Conservation (phyloP, 805 yeast genomes). For the Ogataea pini region DNA sequence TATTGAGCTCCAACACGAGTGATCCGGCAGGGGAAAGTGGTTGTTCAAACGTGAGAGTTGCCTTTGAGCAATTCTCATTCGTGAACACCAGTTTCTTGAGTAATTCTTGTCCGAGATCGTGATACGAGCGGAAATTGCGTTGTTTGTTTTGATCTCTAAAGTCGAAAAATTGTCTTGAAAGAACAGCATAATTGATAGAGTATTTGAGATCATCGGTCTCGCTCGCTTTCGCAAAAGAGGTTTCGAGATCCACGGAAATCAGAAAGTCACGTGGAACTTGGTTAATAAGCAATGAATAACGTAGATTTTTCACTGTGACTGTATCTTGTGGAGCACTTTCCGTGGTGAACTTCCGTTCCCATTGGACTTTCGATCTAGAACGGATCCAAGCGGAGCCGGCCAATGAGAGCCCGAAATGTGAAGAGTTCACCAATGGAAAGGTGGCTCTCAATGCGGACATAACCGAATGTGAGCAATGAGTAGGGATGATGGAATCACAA, state of each 20-base stretch:
- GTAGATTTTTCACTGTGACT: slow-evolving; percentile 54
- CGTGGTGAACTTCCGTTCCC: background rate
- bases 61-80: slow-evolving; percentile 20
- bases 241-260: slow-evolving; percentile 53
- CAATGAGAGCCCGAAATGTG: background rate
- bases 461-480: too few species aligned
- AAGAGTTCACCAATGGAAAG: background rate
- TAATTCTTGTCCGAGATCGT: slow-evolving; percentile 35
- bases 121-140: slow-evolving; percentile 43
- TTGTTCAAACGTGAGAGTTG: slow-evolving; percentile 18
- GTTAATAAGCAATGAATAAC: slow-evolving; percentile 17
- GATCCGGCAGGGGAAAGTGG: background rate
- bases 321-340: slow-evolving; percentile 31
- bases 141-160: slow-evolving; percentile 46
- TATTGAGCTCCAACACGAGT: slow-evolving; percentile 13
- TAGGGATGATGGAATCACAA: too few species aligned
- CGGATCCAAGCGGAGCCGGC: background rate
- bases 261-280: slow-evolving; percentile 13
- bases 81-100: slow-evolving; percentile 23
- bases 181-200: slow-evolving; percentile 86
- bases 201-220: slow-evolving; percentile 74
- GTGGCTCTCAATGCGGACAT: background rate
- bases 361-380: background rate
- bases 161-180: slow-evolving; percentile 63
- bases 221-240: slow-evolving; percentile 77